phyloP scores from a whole-genome alignment of 2,329 filamentous ascomycete species.

The Penicillium frequentans region DNA sequence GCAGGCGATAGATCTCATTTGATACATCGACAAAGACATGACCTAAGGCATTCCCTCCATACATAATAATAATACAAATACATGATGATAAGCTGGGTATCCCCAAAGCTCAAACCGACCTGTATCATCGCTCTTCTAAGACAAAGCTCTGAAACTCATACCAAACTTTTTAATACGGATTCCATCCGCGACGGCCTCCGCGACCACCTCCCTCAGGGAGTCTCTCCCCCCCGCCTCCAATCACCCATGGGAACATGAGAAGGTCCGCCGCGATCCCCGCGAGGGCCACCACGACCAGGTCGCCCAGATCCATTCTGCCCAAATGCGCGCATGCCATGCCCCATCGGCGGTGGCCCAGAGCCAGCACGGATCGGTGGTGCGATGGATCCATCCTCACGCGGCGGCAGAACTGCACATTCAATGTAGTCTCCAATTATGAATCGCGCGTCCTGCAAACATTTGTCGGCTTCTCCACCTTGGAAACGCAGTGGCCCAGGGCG shows the following conservation, averaged over 20 bases:
- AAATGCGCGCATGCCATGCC: conserved; percentile 42
- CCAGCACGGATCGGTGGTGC: conserved; percentile 48
- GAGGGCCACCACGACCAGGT: conserved; percentile 41
- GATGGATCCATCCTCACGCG: conserved; percentile 71
- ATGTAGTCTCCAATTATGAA: conserved; percentile 91
- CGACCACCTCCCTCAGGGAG: conserved; percentile 40
- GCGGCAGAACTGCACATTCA: conserved; percentile 76
- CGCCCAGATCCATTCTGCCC: conserved; percentile 49
- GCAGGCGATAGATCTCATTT: background rate
- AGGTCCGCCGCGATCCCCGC: conserved; percentile 44
- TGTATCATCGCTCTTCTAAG: background rate
- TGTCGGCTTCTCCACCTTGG: conserved; percentile 63
- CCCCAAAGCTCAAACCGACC: background rate
- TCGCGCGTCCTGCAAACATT: conserved; percentile 71
- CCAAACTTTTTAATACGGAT: conserved; percentile 33
- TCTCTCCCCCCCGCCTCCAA: conserved; percentile 51
- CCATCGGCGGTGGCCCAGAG: conserved; percentile 36
- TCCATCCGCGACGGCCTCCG: conserved; percentile 43
- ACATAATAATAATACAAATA: conserved; percentile 15
- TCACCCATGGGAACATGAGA: conserved; percentile 38
- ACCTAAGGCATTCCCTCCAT: conserved; percentile 1
- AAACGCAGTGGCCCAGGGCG: conserved; percentile 37
- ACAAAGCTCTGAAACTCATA: background rate
- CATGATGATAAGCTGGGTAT: background rate
- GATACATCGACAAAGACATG: background rate